Conservation (phyloP, 805 yeast species). For the Jamesozyma spencerorum region DNA sequence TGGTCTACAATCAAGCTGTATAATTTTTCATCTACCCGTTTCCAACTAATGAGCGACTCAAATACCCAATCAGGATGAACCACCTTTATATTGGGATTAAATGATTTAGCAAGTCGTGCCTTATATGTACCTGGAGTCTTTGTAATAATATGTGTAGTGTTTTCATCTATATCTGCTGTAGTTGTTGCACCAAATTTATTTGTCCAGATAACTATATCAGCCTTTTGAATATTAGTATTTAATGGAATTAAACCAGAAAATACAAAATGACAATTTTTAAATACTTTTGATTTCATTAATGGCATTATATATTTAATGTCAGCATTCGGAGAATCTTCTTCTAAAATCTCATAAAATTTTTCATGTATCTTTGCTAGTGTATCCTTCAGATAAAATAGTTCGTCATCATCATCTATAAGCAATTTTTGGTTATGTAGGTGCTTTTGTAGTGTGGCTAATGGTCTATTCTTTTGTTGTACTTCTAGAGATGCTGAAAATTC, state of each 20-base stretch:
- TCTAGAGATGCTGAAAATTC: constrained; percentile 65
- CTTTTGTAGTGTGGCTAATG: constrained; percentile 73
- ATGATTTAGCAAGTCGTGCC: constrained; percentile 66
- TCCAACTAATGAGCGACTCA: constrained; percentile 76
- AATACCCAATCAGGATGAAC: constrained; percentile 92
- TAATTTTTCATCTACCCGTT: constrained; percentile 50
- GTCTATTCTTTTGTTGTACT: constrained; percentile 73
- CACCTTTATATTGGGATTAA: constrained; percentile 56
- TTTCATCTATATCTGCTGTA: constrained; percentile 55
- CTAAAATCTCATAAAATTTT: constrained; percentile 50
- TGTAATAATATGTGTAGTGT: constrained; percentile 85
- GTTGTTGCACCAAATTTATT: constrained; percentile 85
- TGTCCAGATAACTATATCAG: constrained; percentile 90
- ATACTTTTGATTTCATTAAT: constrained; percentile 56
- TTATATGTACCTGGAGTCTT: constrained; percentile 73
- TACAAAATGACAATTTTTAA: constrained; percentile 58
- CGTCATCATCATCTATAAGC: constrained; percentile 72
- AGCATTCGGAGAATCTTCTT: constrained; percentile 42
- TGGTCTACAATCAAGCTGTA: constrained; percentile 47
- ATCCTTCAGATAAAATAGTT: constrained; percentile 51
- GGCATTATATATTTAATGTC: constrained; percentile 69
- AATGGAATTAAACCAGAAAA: constrained; percentile 87
- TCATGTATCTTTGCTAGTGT: constrained; percentile 58
- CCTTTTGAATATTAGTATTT: constrained; percentile 60
- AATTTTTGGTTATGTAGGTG: constrained; percentile 48